Percentiles rank a stretch among this genome's conserved stretches.
Conservation (phyloP, 2,329 filamentous ascomycete species). For the Fusarium luffae region DNA sequence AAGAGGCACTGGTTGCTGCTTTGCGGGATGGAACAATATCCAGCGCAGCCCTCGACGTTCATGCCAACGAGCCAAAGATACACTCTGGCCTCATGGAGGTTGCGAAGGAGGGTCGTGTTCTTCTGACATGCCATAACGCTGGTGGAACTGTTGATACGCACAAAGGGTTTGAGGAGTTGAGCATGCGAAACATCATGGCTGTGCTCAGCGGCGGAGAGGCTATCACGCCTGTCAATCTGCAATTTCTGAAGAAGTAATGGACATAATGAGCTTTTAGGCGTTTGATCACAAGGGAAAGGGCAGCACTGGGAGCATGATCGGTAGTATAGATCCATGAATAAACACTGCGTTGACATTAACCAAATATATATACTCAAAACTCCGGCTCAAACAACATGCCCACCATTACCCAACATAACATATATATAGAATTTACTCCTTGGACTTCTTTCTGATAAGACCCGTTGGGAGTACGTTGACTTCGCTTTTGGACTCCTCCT, state of each 20-base stretch:
- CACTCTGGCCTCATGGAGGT: constrained; percentile 58
- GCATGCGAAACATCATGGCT: constrained; percentile 73
- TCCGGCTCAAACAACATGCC: constrained; percentile 28
- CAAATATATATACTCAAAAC: constrained; percentile 28
- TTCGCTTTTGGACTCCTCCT: constrained; percentile 48
- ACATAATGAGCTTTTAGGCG: background rate
- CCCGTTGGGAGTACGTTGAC: constrained; percentile 62
- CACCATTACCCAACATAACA: constrained; percentile 11
- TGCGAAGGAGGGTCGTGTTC: constrained; percentile 57
- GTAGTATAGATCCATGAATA: constrained; percentile 5
- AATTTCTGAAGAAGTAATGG: constrained; percentile 55
- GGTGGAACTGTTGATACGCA: constrained; percentile 75
- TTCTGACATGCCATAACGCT: constrained; percentile 75
- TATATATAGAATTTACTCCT: constrained; percentile 46
- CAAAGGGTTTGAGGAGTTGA: constrained; percentile 72
- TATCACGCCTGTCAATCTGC: constrained; percentile 72
- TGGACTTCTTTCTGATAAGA: constrained; percentile 68
- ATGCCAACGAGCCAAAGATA: constrained; percentile 68
- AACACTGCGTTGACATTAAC: background rate
- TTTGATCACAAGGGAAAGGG: background rate
- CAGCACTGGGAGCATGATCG: background rate
- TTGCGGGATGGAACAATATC: constrained; percentile 63
- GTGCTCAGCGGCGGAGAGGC: constrained; percentile 63
- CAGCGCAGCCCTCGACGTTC: constrained; percentile 72
- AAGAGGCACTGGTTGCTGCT: constrained; percentile 69